Evolutionary conservation across 345 rosid genomes (phyloP), one percentile per base, ranked within the genome.

Genomic region (Eutrema japonicum): DNA sequence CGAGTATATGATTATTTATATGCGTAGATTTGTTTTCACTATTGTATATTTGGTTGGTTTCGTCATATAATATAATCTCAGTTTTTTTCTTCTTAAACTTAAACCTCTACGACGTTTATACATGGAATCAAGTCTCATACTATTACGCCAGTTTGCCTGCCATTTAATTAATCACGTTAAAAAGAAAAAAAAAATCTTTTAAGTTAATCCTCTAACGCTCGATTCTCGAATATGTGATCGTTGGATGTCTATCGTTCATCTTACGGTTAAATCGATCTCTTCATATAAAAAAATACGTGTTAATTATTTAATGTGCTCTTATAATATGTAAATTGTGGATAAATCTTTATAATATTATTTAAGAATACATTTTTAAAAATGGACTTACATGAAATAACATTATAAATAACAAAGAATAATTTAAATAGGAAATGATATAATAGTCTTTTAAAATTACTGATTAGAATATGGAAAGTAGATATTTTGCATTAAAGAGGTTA

Each of bases 21-120:
- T 52, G 47, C 61, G 58, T 69, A 53, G 64, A 53, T 38, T 63
- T 49, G 32, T 46, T 69, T 69, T 40, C 0, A 22, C 33, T 47
- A 48, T 63, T 76, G 79, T 76, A 76, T 13, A 70, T 70, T 46
- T 76, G 53, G 48, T 64, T 76, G 32, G 71, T 48, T 55, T 70
- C 48, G 10, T 63, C 59, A 45, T 46, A 18, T 63, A 40, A 70
- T 55, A 75, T 42, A 22, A 33, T 53, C 27, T 52, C 63, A 22
- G 59, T 14, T 4, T 11, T 50, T 40, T 33, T 36, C 2, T 22
- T 51, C 49, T 35, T 30, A 46, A 46, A 46, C 8, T 12, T 27
- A 3, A 48, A 10, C 12, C 7, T 59, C 16, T 38, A 8, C 52
- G 8, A 26, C 37, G 26, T 50, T 11, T 11, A 22, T 10, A 64